Conservation (phyloP, 2,329 filamentous ascomycete genomes). For the Trichoderma pleuroti region DNA sequence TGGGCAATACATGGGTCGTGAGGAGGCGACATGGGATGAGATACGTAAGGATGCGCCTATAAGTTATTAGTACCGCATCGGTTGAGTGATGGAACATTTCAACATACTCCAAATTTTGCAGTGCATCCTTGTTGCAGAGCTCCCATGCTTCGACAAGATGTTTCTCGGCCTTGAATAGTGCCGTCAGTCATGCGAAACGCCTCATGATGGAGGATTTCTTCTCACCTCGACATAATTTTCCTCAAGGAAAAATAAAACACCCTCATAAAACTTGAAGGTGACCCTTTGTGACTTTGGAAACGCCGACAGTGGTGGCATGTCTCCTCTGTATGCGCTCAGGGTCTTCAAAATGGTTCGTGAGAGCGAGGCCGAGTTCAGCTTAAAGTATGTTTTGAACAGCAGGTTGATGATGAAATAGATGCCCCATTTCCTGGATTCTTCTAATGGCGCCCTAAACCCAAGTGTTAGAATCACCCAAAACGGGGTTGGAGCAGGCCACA, state of each 20-base stretch:
- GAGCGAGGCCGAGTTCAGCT: conserved; percentile 82
- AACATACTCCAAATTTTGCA: conserved; percentile 74
- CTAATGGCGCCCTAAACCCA: conserved; percentile 64
- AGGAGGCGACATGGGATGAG: conserved; percentile 90
- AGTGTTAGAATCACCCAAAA: neutral
- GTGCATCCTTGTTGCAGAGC: conserved; percentile 71
- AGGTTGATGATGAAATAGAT: conserved; percentile 94
- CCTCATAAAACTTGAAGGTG: conserved; percentile 94
- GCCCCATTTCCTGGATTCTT: conserved; percentile 95
- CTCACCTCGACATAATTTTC: conserved; percentile 79
- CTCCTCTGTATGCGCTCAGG: conserved; percentile 69
- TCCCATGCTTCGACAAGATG: conserved; percentile 76
- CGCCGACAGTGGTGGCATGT: conserved; percentile 73
- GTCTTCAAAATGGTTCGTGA: conserved; percentile 87
- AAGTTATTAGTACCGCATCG: conserved; percentile 24
- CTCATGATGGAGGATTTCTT: neutral
- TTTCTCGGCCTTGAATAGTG: conserved; percentile 62
- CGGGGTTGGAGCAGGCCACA: conserved; percentile 24
- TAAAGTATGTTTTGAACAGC: conserved; percentile 98
- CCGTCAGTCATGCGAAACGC: neutral
- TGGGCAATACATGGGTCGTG: conserved; percentile 82
- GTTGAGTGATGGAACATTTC: fast-evolving
- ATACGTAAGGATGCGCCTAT: conserved; percentile 85
- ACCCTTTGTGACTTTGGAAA: conserved; percentile 91
- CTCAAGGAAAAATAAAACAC: conserved; percentile 88